Percentiles rank a stretch among this genome's conserved stretches.
phyloP scores from a whole-genome alignment of 331 rosid genomes.

The Saraca asoca region DNA sequence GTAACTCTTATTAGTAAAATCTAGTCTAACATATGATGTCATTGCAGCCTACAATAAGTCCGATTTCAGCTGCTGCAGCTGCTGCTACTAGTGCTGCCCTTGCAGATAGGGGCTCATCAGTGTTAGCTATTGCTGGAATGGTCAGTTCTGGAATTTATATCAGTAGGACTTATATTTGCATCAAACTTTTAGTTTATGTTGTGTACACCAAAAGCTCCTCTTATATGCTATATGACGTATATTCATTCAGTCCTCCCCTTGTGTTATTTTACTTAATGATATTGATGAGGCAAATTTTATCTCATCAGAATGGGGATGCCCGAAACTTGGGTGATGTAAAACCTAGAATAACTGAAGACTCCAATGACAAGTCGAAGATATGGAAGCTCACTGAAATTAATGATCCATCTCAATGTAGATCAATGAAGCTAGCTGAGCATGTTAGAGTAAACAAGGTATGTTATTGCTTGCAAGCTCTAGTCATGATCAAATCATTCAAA shows the following conservation, averaged over 20 bases:
- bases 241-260: neutral
- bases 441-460: constrained; percentile 79
- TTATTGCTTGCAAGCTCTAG: neutral
- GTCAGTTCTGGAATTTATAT: constrained; percentile 50
- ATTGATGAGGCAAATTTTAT: constrained; percentile 22
- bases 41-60: constrained; percentile 77
- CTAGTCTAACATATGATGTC: constrained; percentile 23
- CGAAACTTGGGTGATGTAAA: constrained; percentile 89
- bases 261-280: too few species aligned
- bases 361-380: constrained; percentile 93
- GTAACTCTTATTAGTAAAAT: constrained; percentile 12
- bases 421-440: constrained; percentile 90
- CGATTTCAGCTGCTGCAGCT: constrained; percentile 74
- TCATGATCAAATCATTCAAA: too few species aligned
- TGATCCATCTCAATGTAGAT: constrained; percentile 90
- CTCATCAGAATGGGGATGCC: constrained; percentile 78
- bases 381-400: constrained; percentile 96
- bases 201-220: neutral
- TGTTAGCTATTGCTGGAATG: constrained; percentile 78
- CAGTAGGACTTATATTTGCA: neutral
- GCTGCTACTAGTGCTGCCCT: constrained; percentile 69
- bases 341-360: constrained; percentile 91
- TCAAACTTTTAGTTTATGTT: constrained; percentile 11
- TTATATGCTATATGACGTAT: constrained; percentile 17
- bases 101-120: constrained; percentile 76